Conservation (phyloP, 352 stramenopile genomes). For the Thraustotheca clavata region DNA sequence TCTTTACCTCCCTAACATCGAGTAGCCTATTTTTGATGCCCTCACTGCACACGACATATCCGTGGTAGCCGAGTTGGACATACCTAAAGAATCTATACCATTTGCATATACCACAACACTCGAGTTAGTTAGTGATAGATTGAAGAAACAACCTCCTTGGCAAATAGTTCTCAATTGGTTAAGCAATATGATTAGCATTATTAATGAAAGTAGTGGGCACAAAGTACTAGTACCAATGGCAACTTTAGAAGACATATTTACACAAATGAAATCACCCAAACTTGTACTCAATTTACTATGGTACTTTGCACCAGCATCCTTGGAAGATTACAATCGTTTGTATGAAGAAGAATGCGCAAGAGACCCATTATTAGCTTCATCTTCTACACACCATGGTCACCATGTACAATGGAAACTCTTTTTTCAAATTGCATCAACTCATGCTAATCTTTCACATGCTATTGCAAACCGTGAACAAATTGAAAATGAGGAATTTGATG, state of each 20-base stretch:
- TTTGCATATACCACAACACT: not conserved
- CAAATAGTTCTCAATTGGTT: not conserved
- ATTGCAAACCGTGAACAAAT: conserved; percentile 61
- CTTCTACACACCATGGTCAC: not conserved
- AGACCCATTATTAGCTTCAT: conserved; percentile 9
- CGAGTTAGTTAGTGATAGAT: not conserved
- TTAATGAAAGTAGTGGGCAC: not conserved
- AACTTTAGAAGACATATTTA: conserved; percentile 45
- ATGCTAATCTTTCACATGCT: conserved; percentile 48
- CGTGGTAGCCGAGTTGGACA: not conserved
- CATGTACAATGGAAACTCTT: conserved; percentile 62
- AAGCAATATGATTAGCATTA: not conserved
- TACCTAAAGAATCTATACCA: not conserved
- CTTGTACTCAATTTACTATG: conserved; percentile 71
- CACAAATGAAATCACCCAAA: conserved; percentile 40
- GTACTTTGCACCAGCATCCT: conserved; percentile 41
- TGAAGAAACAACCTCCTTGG: not conserved
- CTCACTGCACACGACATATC: conserved; percentile 1
- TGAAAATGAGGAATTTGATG: conserved; percentile 64
- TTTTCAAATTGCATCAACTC: conserved; percentile 47
- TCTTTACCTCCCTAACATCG: not conserved
- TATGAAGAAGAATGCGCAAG: conserved; percentile 32
- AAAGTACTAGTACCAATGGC: conserved; percentile 30
- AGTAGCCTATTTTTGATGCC: not conserved
- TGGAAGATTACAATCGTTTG: conserved; percentile 43